Base-by-base conservation (phyloP, 495 filamentous ascomycete species). In the Penicillium canescens region DNA sequence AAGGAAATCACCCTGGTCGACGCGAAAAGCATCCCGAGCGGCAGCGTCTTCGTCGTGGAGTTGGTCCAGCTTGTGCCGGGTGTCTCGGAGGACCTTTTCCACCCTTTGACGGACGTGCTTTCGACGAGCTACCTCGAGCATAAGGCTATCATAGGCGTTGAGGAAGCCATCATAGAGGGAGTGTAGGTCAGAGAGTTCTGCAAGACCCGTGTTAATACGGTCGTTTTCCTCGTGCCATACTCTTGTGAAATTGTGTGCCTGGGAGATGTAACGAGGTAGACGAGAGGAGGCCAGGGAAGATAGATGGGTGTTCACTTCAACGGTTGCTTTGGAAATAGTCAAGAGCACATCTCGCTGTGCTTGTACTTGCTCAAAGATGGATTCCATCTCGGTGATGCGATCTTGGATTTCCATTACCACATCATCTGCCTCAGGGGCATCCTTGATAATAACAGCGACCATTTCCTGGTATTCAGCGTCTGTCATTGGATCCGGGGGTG, bases 391-490 rank as follows among this genome's bases (percentile, higher is more conserved):
- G 7, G 78, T 77, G 18, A 90, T 82, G 39, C 82, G 83, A 50
- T 90, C 86, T 52, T 87, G 81, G 43, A 98, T 85, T 59, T 98
- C 94, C 48, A 78, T 70, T 2, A 96, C 86, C 12, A 97, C 94
- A 59, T 95, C 94, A 9, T 96, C 91, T 1, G 96, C 91, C 61
- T 96, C 87, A 4, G 76, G 76, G 4, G 94, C 89, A 66, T 98
- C 94, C 50, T 89, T 87, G 34, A 86, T 75, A 21, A 98, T 80
- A 0, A 98, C 88, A 26, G 78, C 77, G 5, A 98, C 77, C 84
- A 98, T 90, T 51, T 96, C 90, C 35, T 76, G 76, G 28, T 90
- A 85, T 55, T 96, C 91, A 46, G 85, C 82, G 2, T 87, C 80
- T 3, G 82, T 86, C 44, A 96, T 82, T 6, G 87, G 84, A 38